Base-by-base conservation (phyloP, 2,329 filamentous ascomycete species). In the Colletotrichum tamarilloi region DNA sequence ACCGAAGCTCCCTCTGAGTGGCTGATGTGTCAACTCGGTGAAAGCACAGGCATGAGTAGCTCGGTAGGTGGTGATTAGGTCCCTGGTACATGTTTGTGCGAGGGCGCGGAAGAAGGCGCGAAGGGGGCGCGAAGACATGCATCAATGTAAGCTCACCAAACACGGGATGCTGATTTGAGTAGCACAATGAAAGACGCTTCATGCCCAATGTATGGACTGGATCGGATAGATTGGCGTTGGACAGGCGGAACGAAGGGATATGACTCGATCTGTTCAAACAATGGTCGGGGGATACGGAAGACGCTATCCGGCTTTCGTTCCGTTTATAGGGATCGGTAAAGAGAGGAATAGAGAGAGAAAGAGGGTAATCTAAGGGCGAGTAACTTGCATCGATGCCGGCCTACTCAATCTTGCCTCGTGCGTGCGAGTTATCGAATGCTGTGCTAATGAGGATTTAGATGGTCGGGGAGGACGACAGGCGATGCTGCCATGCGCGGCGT, bases 1-100 rank as follows among this genome's bases (percentile, higher is more conserved):
- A 73, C 71, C 71, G 71, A 71, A 38, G 22, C 22, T 24, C 35
- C 30, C 38, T 35, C 67, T 66, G 60, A 73, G 67, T 73, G 71
- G 71, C 67, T 71, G 60, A 56, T 38, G 46, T 26, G 32, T 55
- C 5, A 19, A 73, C 62, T 71, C 71, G 71, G 71, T 73, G 71
- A 22, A 73, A 73, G 71, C 55, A 66, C 12, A 56, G 38, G 35
- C 67, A 68, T 67, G 32, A 24, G 16, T 53, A 58, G 65, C 53
- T 14, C 14, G 70, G 67, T 73, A 73, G 67, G 55, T 66, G 9
- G 56, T 5, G 16, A 57, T 57, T 28, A 62, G 42, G 71, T 73
- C 35, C 35, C 46, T 26, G 24, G 28, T 73, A 73, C 71, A 66
- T 71, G 35, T 32, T 53, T 11, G 58, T 59, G 26, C 32, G 66